Evolutionary conservation across 2,329 filamentous ascomycete genomes (phyloP), one percentile per base, ranked within the genome.

Genomic region (Thelonectria discophora): DNA sequence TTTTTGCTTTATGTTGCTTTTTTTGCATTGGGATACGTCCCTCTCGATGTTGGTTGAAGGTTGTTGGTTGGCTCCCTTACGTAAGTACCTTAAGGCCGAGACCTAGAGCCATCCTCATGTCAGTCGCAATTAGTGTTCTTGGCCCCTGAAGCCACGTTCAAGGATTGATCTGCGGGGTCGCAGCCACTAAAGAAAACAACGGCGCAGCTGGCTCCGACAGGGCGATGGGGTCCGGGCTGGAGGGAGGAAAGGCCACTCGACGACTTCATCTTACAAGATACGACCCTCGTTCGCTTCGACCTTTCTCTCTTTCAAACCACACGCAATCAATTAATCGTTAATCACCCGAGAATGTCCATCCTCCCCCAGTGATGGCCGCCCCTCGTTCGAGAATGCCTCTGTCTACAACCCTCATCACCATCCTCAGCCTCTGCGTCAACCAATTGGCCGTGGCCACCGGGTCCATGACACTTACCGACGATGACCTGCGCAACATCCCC

Each of bases 401-500:
- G 55, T 54, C 66, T 45, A 46, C 59, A 51, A 62, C 65, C 54
- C 37, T 69, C 43, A 50, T 70, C 63, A 55, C 62, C 54, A 24
- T 64, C 48, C 45, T 66, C 63, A 58, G 66, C 55, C 45, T 67
- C 58, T 30, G 67, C 57, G 65, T 64, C 63, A 62, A 61, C 45
- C 54, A 64, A 46, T 57, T 74, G 30, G 67, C 62, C 43, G 68
- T 72, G 20, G 74, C 74, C 34, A 68, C 71, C 47, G 78, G 77
- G 49, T 82, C 84, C 71, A 78, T 78, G 58, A 76, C 79, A 47
- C 82, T 98, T 60, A 92, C 92, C 37, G 91, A 97, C 78, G 84
- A 86, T 58, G 89, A 90, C 34, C 83, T 98, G 45, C 84, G 82
- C 65, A 82, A 81, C 54, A 85, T 99, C 15, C 91, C 93, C 12